These are phyloP conservation scores for Monascus ruber DNA, from an alignment of 2,329 filamentous ascomycete species.

Conservation along the genomic window DNA sequence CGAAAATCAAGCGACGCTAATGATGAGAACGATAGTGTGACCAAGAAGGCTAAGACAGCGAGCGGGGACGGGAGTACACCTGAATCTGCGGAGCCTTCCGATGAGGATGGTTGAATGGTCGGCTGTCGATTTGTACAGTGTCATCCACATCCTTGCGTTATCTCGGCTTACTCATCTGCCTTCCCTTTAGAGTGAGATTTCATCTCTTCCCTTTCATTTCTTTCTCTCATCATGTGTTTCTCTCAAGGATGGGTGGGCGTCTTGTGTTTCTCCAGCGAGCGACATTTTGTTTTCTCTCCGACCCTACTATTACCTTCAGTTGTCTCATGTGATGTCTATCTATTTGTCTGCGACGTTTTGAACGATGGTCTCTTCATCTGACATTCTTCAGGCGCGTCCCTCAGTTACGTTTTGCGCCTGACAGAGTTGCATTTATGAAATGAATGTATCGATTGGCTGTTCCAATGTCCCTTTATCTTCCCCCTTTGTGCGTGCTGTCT, in stretches of 20 bases:
- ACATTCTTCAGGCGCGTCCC: conserved; percentile 1
- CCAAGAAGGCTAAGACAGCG: conserved; percentile 42
- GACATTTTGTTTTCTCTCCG: conserved; percentile 3
- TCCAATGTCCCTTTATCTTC: conserved; percentile 1
- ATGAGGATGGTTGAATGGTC: conserved; percentile 35
- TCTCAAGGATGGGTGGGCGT: conserved; percentile 1
- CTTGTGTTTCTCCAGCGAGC: conserved; percentile 3
- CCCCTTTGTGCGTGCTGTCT: conserved; percentile 1
- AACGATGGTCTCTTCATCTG: conserved; percentile 4
- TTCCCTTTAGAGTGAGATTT: conserved; percentile 2
- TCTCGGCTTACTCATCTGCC: not conserved
- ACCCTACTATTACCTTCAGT: conserved; percentile 2
- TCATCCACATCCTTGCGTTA: too few relatives aligned
- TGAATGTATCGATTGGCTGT: conserved; percentile 4
- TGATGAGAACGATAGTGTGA: conserved; percentile 30
- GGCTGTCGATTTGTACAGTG: too few relatives aligned
- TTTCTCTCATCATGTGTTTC: conserved; percentile 3
- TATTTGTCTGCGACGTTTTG: conserved; percentile 2
- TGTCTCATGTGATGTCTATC: not conserved
- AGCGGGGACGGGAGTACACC: conserved; percentile 44
- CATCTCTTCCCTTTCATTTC: conserved; percentile 5
- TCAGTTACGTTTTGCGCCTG: conserved; percentile 9
- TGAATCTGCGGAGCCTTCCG: conserved; percentile 35
- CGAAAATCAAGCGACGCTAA: conserved; percentile 39
- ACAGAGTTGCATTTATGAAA: conserved; percentile 16